phyloP scores from a whole-genome alignment of 2,329 filamentous ascomycete species.

The Trichoderma endophyticum region DNA sequence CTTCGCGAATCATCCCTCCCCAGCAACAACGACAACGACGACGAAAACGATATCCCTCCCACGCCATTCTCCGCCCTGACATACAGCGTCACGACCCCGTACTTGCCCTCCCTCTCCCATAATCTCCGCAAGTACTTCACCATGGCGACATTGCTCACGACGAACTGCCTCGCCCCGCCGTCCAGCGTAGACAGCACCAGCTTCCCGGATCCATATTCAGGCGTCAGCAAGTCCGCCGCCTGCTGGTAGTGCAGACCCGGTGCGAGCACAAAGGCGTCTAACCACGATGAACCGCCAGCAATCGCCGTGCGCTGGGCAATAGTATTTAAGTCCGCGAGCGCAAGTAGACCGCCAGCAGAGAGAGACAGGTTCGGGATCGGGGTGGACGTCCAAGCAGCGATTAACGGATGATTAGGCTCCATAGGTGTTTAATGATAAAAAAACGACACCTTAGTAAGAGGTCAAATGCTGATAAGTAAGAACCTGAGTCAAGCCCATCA shows the following conservation, averaged over 20 bases:
- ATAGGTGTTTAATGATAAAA: background rate
- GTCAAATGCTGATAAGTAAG: background rate
- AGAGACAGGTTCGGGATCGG: conserved; percentile 46
- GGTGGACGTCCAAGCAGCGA: conserved; percentile 43
- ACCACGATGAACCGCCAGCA: conserved; percentile 53
- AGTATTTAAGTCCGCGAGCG: conserved; percentile 56
- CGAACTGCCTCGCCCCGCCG: conserved; percentile 30
- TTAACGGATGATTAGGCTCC: conserved; percentile 20
- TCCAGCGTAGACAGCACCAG: conserved; percentile 29
- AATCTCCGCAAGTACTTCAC: conserved; percentile 42
- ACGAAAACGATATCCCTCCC: background rate
- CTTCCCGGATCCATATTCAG: conserved; percentile 28
- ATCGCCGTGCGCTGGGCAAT: conserved; percentile 55
- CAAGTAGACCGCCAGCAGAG: conserved; percentile 53
- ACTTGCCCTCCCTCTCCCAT: conserved; percentile 23
- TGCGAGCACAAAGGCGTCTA: conserved; percentile 56
- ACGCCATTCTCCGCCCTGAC: conserved; percentile 27
- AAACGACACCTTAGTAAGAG: background rate
- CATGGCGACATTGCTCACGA: conserved; percentile 50
- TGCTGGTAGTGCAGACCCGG: conserved; percentile 62
- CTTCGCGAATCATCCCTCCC: background rate
- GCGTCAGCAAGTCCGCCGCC: conserved; percentile 48
- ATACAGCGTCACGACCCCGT: conserved; percentile 28
- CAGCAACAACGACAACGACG: background rate
- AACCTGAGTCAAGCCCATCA: background rate